A percentile compares a stretch with the other conserved stretches of the same genome.
phyloP scores from a whole-genome alignment of 306 rosid species.

The Cucurbita argyrosperma region DNA sequence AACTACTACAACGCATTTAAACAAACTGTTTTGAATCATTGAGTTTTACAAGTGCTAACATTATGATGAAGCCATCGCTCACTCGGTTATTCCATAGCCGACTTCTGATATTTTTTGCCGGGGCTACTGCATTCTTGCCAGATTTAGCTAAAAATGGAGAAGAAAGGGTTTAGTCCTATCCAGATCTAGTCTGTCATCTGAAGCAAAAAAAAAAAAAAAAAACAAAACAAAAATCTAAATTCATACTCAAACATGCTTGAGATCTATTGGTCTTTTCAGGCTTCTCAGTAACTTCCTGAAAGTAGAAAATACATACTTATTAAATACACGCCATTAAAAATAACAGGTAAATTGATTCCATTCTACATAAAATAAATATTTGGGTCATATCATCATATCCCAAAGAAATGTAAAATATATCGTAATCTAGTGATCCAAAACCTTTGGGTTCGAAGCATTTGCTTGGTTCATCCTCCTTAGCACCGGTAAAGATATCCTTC shows the following conservation, averaged over 20 bases:
- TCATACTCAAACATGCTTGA: conserved; percentile 30
- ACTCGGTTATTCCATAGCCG: conserved; percentile 33
- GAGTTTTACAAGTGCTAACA: conserved; percentile 35
- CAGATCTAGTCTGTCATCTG: not conserved
- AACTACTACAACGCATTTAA: too few relatives aligned
- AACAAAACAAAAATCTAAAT: not conserved
- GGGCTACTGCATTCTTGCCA: conserved; percentile 27
- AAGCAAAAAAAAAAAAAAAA: not conserved
- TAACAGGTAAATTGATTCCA: not conserved
- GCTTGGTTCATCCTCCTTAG: conserved; percentile 31
- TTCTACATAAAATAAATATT: not conserved
- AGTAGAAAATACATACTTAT: conserved; percentile 5
- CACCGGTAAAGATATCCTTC: conserved; percentile 64
- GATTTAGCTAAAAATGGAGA: conserved; percentile 34
- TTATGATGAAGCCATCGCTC: conserved; percentile 56
- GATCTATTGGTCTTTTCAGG: conserved; percentile 22
- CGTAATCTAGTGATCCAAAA: not conserved
- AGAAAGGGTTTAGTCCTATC: not conserved
- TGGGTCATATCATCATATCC: not conserved
- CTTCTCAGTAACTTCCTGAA: conserved; percentile 43
- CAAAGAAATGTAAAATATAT: not conserved
- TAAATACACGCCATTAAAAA: conserved; percentile 1
- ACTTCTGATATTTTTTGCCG: conserved; percentile 29
- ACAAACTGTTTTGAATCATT: not conserved
- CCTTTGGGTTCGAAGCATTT: conserved; percentile 34